Conservation (phyloP, 2,329 filamentous ascomycete species). For the Ceratocystis ficicola region DNA sequence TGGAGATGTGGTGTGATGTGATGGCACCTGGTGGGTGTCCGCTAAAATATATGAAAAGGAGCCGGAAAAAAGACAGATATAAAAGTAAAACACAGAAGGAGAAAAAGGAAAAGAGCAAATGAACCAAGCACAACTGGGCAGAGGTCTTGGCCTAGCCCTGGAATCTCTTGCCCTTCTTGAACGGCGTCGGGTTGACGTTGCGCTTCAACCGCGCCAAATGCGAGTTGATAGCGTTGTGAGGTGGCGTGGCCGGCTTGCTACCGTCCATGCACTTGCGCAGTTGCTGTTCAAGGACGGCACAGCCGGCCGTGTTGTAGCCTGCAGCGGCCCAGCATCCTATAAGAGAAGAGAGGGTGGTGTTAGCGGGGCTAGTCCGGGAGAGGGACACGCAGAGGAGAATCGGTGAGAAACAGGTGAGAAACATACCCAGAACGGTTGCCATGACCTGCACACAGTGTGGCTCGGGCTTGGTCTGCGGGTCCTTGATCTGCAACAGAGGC, state of each 20-base stretch:
- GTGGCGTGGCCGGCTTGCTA: constrained; percentile 36
- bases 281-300: constrained; percentile 46
- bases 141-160: not conserved
- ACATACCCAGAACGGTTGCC: constrained; percentile 43
- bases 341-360: not conserved
- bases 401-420: not conserved
- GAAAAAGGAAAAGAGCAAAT: not conserved
- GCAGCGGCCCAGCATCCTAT: constrained; percentile 74
- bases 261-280: constrained; percentile 69
- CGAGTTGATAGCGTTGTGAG: constrained; percentile 74
- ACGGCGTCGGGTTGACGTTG: constrained; percentile 43
- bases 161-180: constrained; percentile 30
- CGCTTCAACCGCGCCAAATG: constrained; percentile 69
- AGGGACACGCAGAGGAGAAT: not conserved
- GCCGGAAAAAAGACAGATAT: not conserved
- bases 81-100: not conserved
- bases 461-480: constrained; percentile 38
- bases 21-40: not conserved
- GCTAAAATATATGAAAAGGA: constrained; percentile 2
- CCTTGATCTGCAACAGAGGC: constrained; percentile 41
- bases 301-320: constrained; percentile 52
- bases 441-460: constrained; percentile 46
- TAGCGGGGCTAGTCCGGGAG: not conserved
- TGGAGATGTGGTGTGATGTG: not conserved
- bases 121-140: not conserved